Conservation (phyloP, 345 rosid genomes). For the Populus alba region DNA sequence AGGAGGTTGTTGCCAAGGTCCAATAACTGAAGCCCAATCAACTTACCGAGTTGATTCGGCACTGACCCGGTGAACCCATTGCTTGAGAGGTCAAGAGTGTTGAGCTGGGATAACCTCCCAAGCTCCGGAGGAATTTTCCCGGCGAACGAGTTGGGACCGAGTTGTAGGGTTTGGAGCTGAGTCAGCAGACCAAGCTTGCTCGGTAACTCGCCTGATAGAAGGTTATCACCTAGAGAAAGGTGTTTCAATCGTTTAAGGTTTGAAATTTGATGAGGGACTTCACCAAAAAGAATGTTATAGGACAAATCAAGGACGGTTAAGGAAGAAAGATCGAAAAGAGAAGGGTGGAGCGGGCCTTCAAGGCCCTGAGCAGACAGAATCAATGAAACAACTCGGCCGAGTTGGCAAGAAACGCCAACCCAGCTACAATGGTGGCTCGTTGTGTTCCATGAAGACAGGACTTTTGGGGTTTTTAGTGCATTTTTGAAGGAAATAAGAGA, state of each 20-base stretch:
- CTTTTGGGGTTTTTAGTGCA: constrained; percentile 38
- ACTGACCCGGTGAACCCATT: constrained; percentile 54
- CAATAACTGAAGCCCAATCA: constrained; percentile 45
- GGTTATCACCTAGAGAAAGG: constrained; percentile 38
- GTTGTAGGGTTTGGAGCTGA: constrained; percentile 28
- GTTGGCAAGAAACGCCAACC: constrained; percentile 66
- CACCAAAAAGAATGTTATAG: constrained; percentile 43
- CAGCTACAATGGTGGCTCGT: constrained; percentile 51
- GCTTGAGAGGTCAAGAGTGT: constrained; percentile 59
- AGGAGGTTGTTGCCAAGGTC: constrained; percentile 63
- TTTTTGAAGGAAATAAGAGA: constrained; percentile 47
- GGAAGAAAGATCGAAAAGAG: constrained; percentile 50
- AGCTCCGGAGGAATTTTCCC: constrained; percentile 60
- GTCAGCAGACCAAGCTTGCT: constrained; percentile 36
- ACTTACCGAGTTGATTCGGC: constrained; percentile 46
- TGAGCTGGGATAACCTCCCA: constrained; percentile 41
- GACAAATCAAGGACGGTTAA: constrained; percentile 66
- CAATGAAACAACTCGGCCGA: constrained; percentile 48
- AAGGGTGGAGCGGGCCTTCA: constrained; percentile 40
- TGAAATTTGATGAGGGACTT: constrained; percentile 32
- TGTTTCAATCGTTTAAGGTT: constrained; percentile 29
- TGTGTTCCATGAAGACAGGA: constrained; percentile 63
- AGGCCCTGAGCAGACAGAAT: constrained; percentile 41
- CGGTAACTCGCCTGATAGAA: constrained; percentile 48
- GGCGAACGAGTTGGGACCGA: constrained; percentile 45